Evolutionary conservation across 73 alveolate species (phyloP).

Genomic region (Symbiodinium pilosum): DNA sequence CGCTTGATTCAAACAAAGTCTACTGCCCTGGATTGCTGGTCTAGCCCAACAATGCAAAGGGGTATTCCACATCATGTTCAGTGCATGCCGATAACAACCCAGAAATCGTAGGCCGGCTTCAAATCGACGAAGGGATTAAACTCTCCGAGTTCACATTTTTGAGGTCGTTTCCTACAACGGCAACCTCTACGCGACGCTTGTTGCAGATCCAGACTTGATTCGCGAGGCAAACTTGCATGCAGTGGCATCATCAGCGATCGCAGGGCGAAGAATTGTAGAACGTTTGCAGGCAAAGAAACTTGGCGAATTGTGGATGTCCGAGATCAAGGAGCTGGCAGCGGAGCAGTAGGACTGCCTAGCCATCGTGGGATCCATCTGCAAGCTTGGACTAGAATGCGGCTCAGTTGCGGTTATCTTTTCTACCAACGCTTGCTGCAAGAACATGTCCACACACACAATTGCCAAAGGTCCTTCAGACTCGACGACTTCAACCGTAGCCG

Average conservation of each 20-base stretch:
- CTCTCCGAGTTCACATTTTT: background rate
- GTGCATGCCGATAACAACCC: background rate
- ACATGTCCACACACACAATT: too few relatives aligned
- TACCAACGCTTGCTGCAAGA: too few relatives aligned
- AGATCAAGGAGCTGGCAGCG: background rate
- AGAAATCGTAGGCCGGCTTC: background rate
- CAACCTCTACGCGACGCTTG: slow-evolving; percentile 28
- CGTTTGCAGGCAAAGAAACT: slow-evolving; percentile 10
- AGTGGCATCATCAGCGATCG: too few relatives aligned
- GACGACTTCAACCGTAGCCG: too few relatives aligned
- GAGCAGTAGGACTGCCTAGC: too few relatives aligned
- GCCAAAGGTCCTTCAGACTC: too few relatives aligned
- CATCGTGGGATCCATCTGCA: too few relatives aligned
- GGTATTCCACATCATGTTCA: background rate
- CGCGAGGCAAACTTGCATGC: background rate
- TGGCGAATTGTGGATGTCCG: background rate
- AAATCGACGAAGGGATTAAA: background rate
- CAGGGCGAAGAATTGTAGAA: too few relatives aligned
- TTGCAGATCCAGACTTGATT: slow-evolving; percentile 41
- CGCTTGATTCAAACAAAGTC: background rate
- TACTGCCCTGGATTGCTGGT: too few relatives aligned
- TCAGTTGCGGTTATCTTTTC: too few relatives aligned
- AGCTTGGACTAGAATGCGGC: too few relatives aligned
- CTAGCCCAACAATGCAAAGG: background rate
- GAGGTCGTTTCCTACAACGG: slow-evolving; percentile 45